Base-by-base conservation (phyloP, 1,139 yeast species). In the Sugiyamaella paludigena region DNA sequence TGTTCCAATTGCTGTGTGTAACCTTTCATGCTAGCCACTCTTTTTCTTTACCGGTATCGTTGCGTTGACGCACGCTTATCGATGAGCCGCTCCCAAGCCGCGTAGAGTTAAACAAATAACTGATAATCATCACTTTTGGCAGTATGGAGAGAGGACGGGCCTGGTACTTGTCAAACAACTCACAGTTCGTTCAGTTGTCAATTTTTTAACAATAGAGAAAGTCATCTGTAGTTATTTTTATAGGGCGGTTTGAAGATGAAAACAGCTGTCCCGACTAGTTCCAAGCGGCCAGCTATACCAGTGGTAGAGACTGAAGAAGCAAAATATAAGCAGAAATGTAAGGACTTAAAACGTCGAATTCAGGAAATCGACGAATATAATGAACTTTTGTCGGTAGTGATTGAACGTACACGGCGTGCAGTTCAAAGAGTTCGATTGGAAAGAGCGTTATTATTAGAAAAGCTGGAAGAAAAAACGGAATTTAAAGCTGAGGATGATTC, bases 361-460 rank as follows among this genome's bases (percentile, higher is more conserved):
- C 72, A 74, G 11, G 89, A 85, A 58, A 77, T 91, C 36, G 95
- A 91, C 62, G 83, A 80, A 47, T 81, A 81, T 63, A 94, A 92
- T 66, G 95, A 88, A 62, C 71, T 82, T 7, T 80, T 89, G 46
- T 79, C 91, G 0, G 71, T 89, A 35, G 89, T 95, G 1, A 80
- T 92, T 34, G 78, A 85, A 13, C 79, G 97, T 59, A 84, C 95
- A 7, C 82, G 86, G 58, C 77, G 82, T 19, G 80, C 91, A 6
- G 82, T 91, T 31, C 82, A 91, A 57, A 74, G 98, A 55, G 72
- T 87, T 46, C 79, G 96, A 51, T 75, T 89, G 37, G 98, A 92
- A 64, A 84, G 94, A 60, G 80, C 91, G 1, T 73, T 91, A 28
- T 70, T 92, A 43, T 69, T 91, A 44, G 97, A 92, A 63, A 76